Percentiles rank a stretch among this genome's conserved stretches.
Evolutionary conservation across 2,329 filamentous ascomycete genomes (phyloP).

Genomic region (Penicillium sp.): DNA sequence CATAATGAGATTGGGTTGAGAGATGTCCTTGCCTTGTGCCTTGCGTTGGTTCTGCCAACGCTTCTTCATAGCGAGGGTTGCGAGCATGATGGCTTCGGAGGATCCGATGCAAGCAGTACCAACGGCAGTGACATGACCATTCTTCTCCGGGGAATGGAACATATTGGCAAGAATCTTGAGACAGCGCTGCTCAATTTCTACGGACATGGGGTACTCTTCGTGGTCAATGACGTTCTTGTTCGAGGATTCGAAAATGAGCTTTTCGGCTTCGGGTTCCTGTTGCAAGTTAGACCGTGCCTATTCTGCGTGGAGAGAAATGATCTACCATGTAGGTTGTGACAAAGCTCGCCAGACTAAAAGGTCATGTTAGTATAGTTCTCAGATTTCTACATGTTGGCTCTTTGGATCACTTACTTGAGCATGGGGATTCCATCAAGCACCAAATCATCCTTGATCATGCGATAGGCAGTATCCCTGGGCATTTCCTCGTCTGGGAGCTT

Average conservation of each 20-base stretch:
- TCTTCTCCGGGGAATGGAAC: conserved; percentile 69
- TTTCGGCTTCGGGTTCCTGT: conserved; percentile 89
- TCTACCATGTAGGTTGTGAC: conserved; percentile 93
- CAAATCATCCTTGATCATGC: conserved; percentile 93
- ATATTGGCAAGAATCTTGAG: conserved; percentile 86
- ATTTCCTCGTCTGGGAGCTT: conserved; percentile 89
- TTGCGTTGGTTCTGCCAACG: conserved; percentile 84
- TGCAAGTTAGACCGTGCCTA: too few relatives aligned
- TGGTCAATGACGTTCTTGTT: conserved; percentile 95
- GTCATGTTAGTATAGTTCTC: conserved; percentile 9
- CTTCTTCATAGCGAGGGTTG: conserved; percentile 83
- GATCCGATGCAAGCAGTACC: conserved; percentile 87
- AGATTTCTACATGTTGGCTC: background rate
- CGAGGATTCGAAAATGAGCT: conserved; percentile 89
- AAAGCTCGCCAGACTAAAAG: conserved; percentile 74
- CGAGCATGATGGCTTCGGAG: conserved; percentile 64
- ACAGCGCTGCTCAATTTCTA: conserved; percentile 87
- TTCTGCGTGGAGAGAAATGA: background rate
- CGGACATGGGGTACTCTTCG: conserved; percentile 76
- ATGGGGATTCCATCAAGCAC: conserved; percentile 89
- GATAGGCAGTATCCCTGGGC: conserved; percentile 86
- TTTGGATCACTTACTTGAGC: conserved; percentile 52
- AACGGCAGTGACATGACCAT: conserved; percentile 62
- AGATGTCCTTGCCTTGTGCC: conserved; percentile 75
- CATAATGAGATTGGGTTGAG: conserved; percentile 90